phyloP scores from a whole-genome alignment of 352 stramenopile genomes.

The Phytophthora constricta region DNA sequence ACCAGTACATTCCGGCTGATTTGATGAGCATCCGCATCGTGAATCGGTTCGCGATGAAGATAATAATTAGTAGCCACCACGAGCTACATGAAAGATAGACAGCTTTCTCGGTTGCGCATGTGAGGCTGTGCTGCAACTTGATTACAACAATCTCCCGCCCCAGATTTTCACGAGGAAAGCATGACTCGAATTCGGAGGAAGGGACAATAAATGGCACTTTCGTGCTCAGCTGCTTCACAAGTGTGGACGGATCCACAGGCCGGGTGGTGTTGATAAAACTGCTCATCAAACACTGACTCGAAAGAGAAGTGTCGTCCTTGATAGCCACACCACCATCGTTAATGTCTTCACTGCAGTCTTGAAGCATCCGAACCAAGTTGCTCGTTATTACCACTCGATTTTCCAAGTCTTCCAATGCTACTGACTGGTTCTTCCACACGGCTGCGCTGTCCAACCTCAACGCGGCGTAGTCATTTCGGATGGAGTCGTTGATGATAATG shows the following conservation, averaged over 20 bases:
- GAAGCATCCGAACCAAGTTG: conserved; percentile 40
- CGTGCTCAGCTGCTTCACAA: conserved; percentile 17
- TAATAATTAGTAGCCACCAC: conserved; percentile 70
- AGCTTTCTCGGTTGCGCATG: conserved; percentile 61
- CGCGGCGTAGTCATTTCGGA: conserved; percentile 37
- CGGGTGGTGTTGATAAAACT: conserved; percentile 20
- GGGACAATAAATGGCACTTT: conserved; percentile 28
- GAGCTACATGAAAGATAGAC: conserved; percentile 64
- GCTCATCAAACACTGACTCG: conserved; percentile 32
- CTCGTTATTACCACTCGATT: conserved; percentile 32
- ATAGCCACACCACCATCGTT: conserved; percentile 1
- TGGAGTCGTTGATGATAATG: conserved; percentile 40
- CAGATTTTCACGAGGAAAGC: conserved; percentile 26
- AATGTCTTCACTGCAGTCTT: conserved; percentile 29
- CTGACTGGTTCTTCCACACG: conserved; percentile 44
- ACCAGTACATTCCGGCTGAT: conserved; percentile 51
- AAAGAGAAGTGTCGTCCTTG: conserved; percentile 18
- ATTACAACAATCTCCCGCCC: conserved; percentile 25
- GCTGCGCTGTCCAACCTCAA: conserved; percentile 26
- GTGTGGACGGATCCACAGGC: conserved; percentile 16
- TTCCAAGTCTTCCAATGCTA: conserved; percentile 21
- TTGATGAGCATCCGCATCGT: conserved; percentile 55
- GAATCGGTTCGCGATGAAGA: conserved; percentile 55
- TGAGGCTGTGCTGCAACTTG: conserved; percentile 45
- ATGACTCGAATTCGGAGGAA: conserved; percentile 26